Evolutionary conservation across 2,329 filamentous ascomycete species (phyloP), one percentile per base, ranked within the genome.

Genomic region (Graphiopsis chlorocephala): DNA sequence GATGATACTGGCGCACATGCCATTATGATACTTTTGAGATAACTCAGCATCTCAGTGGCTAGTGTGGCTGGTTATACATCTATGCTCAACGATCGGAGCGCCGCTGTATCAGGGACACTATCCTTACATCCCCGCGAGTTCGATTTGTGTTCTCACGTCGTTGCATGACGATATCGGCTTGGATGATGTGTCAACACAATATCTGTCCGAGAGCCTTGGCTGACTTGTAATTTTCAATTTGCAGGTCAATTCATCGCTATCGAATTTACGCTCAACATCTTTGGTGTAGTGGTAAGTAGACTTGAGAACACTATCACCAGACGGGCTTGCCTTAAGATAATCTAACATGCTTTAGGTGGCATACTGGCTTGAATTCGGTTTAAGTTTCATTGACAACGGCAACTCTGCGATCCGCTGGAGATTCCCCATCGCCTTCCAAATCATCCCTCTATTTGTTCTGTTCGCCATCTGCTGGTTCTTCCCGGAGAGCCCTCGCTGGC

Each of bases 191-290:
- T 15, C 35, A n/a, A n/a, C 15, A 42, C 4, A n/a, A 42, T 45
- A 10, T 7, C 12, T 45, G 10, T 12, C 38, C 10, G n/a, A 12
- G 7, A 12, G n/a, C 8, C n/a, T 45, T 45, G n/a, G n/a, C 38
- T 45, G 38, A 45, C 38, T 45, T 7, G n/a, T 11, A 15, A 17
- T 10, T 20, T 42, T 11, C 38, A 15, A 38, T 7, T 10, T 10
- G 17, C n/a, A 45, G 38, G 90, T 6, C 83, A 68, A 26, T 74
- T 74, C 50, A 68, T 72, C 50, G 86, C 87, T 7, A 87, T 90
- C 62, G 89, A 91, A 70, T 91, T 92, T 67, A 91, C 88, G 0
- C 76, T 91, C 10, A 92, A 91, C 72, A 90, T 91, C 66, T 86
- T 90, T 56, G 88, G 88, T 70, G 87, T 90, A 0, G 23, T 80